Base-by-base conservation (phyloP, 1,284 basidiomycete genomes). In the Fomes fomentarius region DNA sequence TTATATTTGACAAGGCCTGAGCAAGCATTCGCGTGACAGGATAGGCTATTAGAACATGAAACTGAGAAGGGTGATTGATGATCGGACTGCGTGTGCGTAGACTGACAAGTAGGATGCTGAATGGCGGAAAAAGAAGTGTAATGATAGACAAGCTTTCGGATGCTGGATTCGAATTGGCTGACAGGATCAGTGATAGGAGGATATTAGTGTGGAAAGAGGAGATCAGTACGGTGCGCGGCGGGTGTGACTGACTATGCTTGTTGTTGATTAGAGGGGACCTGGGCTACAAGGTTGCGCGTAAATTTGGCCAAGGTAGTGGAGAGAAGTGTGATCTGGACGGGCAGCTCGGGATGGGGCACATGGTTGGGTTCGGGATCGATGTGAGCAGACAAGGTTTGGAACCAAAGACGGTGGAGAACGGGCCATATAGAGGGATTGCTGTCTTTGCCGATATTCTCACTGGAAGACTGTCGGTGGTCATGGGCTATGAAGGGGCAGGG, bases 211-310 rank as follows among this genome's bases (percentile, higher is more conserved):
- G 1, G 9, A 25, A 22, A 24, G 11, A n/a, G n/a, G n/a, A n/a
- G 26, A 21, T 44, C 30, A 25, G 25, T 28, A 34, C 40, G 49
- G n/a, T n/a, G n/a, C n/a, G n/a, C n/a, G n/a, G n/a, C n/a, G n/a
- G n/a, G n/a, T n/a, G n/a, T n/a, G n/a, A 74, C 88, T 74, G 63
- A 92, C 90, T 81, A 88, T 45, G 84, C 84, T 57, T 71, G 75
- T 47, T 69, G 64, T 66, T 93, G 90, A 69, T 91, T 93, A 19
- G 67, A 63, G 12, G 82, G 76, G 22, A 84, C 81, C 12, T 80
- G 84, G 12, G 88, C 89, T 26, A 87, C 84, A 12, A 93, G 71
- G 67, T 93, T 93, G 56, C 91, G 80, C 5, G 88, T 91, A 63
- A 93, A 87, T 60, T 80, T 85, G 4, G 84, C 84, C n/a, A 89